Conservation (phyloP, 129 eudicot genomes). For the Rutidosis leptorrhynchoides region DNA sequence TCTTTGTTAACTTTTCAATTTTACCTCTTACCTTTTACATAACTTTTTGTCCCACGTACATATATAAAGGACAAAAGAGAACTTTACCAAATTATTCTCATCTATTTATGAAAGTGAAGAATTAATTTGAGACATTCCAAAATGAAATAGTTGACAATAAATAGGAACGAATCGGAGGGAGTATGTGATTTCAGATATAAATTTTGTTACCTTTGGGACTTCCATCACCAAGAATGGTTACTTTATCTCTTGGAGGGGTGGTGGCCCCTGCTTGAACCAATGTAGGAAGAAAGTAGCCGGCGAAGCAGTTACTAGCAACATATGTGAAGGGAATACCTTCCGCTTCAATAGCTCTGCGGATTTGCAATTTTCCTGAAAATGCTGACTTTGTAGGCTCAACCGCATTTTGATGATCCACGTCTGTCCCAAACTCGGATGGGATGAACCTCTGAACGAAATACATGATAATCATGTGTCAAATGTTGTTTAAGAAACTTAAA, state of each 20-base stretch:
- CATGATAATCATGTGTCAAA: not conserved
- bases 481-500: not conserved
- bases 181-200: too few relatives aligned
- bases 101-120: too few relatives aligned
- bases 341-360: conserved; percentile 63
- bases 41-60: too few relatives aligned
- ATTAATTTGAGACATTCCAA: too few relatives aligned
- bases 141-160: too few relatives aligned
- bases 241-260: conserved; percentile 69
- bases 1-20: too few relatives aligned
- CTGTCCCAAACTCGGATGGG: conserved; percentile 83
- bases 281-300: conserved; percentile 58
- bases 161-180: too few relatives aligned
- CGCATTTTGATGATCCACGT: conserved; percentile 55
- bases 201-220: conserved; percentile 60
- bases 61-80: too few relatives aligned
- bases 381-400: conserved; percentile 61
- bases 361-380: conserved; percentile 40
- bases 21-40: too few relatives aligned
- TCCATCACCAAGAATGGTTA: conserved; percentile 64
- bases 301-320: conserved; percentile 55
- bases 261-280: conserved; percentile 54
- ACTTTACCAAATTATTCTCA: too few relatives aligned
- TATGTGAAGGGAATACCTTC: conserved; percentile 59
- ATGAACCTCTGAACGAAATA: conserved; percentile 52